Evolutionary conservation across 192 early-diverging fungal genomes (phyloP).

Genomic region (Backusella tarrabulga): DNA sequence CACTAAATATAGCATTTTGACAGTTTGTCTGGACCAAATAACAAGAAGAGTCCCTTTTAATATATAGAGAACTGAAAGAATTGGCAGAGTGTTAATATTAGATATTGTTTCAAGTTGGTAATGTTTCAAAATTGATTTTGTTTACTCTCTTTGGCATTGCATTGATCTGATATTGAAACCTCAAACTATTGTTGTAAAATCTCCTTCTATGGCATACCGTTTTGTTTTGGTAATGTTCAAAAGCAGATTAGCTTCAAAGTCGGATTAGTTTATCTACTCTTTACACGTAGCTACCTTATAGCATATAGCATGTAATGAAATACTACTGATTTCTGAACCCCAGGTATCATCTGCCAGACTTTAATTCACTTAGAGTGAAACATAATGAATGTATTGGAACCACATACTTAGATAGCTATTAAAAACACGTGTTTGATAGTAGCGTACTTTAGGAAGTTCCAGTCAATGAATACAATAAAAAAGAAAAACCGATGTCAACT

Average conservation of each 20-base stretch:
- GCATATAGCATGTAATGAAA: not conserved
- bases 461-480: not conserved
- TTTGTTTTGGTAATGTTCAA: not conserved
- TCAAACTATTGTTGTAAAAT: not conserved
- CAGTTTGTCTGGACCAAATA: not conserved
- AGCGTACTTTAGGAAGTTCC: not conserved
- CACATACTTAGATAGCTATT: not conserved
- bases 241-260: not conserved
- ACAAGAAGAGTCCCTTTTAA: too few species aligned
- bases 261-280: not conserved
- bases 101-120: not conserved
- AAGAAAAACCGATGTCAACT: not conserved
- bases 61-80: too few species aligned
- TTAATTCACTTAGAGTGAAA: not conserved
- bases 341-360: not conserved
- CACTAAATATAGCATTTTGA: not conserved
- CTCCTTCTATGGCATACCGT: not conserved
- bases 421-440: not conserved
- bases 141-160: not conserved
- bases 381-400: not conserved
- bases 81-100: not conserved
- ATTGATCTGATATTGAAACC: too few species aligned
- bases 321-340: not conserved
- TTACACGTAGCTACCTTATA: not conserved
- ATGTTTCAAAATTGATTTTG: not conserved